phyloP scores from a whole-genome alignment of 306 rosid species.

The Gleditsia sinensis region DNA sequence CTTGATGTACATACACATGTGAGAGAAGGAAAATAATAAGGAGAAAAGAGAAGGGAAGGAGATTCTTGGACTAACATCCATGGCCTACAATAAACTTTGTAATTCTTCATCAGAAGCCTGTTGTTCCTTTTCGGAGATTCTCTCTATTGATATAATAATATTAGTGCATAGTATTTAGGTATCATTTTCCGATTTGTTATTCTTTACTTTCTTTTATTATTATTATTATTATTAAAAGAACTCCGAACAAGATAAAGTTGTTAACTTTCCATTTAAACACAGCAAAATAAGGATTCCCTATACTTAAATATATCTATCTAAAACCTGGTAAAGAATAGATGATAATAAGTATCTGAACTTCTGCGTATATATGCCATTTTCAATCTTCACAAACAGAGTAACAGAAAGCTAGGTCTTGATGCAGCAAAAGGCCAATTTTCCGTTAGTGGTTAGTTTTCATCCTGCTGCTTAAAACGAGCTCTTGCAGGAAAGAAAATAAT shows the following conservation, averaged over 20 bases:
- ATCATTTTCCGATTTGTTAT: neutral
- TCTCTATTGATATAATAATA: constrained; percentile 27
- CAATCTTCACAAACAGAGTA: constrained; percentile 23
- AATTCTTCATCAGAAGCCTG: constrained; percentile 32
- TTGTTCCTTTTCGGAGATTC: constrained; percentile 37
- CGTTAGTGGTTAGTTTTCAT: constrained; percentile 29
- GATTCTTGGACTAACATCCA: constrained; percentile 47
- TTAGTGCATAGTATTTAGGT: too few relatives aligned
- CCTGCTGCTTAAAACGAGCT: constrained; percentile 12
- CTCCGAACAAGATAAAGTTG: constrained; percentile 6
- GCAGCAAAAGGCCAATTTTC: constrained; percentile 32
- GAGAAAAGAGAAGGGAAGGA: constrained; percentile 30
- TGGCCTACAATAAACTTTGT: constrained; percentile 37
- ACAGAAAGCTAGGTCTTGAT: constrained; percentile 38
- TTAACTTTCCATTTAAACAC: neutral
- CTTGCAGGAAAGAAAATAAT: neutral
- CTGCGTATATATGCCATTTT: constrained; percentile 24
- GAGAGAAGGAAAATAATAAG: constrained; percentile 40
- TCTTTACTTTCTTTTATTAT: neutral
- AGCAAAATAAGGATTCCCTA: too few relatives aligned
- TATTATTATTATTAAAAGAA: constrained; percentile 1
- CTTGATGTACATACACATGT: constrained; percentile 47
- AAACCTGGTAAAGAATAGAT: too few relatives aligned
- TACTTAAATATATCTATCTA: too few relatives aligned
- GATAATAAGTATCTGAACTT: too few relatives aligned